Conservation (phyloP, 176 grass and related monocot species). For the Microstegium vimineum region DNA sequence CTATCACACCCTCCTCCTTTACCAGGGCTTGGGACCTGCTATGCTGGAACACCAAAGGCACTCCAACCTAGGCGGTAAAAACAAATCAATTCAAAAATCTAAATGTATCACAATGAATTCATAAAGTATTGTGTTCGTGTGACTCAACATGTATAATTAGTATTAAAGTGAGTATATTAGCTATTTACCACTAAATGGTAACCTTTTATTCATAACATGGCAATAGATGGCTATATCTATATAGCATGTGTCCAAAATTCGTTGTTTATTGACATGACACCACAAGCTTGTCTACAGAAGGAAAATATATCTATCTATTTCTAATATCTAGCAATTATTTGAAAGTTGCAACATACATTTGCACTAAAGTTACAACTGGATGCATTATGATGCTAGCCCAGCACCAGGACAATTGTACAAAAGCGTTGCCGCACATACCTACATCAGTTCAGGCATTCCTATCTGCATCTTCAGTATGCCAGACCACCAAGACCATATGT, state of each 20-base stretch:
- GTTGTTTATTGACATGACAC: slow-evolving; percentile 14
- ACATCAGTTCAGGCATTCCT: slow-evolving; percentile 13
- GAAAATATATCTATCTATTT: neutral
- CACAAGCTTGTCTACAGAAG: neutral
- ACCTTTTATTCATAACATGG: neutral
- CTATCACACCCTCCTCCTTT: too few species aligned
- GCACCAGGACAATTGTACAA: slow-evolving; percentile 23
- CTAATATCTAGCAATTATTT: slow-evolving; percentile 30
- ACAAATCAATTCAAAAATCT: neutral
- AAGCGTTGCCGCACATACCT: slow-evolving; percentile 12
- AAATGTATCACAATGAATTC: neutral
- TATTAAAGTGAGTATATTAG: neutral
- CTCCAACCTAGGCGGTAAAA: too few species aligned
- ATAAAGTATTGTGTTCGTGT: neutral
- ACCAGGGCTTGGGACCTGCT: too few species aligned
- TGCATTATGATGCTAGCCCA: slow-evolving; percentile 5
- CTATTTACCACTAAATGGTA: neutral
- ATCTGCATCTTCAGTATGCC: neutral
- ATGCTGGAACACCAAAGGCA: too few species aligned
- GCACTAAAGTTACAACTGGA: slow-evolving; percentile 17
- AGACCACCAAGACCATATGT: slow-evolving; percentile 22
- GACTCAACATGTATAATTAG: neutral
- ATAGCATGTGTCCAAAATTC: slow-evolving; percentile 12
- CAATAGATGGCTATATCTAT: neutral
- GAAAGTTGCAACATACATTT: slow-evolving; percentile 22